Evolutionary conservation across 768 basidiomycete genomes (phyloP).

Genomic region (Boletus pseudo-olivaceus): DNA sequence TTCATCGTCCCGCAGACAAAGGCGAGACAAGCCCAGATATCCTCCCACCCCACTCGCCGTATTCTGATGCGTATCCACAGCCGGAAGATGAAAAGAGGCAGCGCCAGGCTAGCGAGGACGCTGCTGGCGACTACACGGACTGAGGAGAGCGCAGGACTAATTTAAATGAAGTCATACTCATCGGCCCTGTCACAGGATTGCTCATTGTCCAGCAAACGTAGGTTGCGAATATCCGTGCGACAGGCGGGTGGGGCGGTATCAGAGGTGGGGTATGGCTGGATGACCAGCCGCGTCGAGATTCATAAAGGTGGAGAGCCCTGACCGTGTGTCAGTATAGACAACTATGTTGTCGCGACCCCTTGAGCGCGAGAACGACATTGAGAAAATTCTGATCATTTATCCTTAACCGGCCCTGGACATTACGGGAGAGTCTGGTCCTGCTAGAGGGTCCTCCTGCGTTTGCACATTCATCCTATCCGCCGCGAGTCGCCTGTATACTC

Average conservation of each 20-base stretch:
- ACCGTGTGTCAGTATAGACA: neutral
- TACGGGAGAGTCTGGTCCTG: neutral
- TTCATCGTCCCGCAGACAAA: conserved; percentile 10
- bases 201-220: conserved; percentile 1
- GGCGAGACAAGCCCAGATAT: conserved; percentile 17
- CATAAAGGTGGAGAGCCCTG: neutral
- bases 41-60: conserved; percentile 20
- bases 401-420: neutral
- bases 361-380: neutral
- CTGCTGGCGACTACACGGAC: conserved; percentile 1
- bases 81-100: conserved; percentile 15
- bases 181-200: neutral
- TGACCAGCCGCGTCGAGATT: neutral
- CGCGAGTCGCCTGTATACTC: no score
- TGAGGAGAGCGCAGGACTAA: neutral
- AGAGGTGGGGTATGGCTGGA: neutral
- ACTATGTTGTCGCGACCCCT: neutral
- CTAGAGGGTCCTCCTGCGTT: neutral
- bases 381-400: neutral
- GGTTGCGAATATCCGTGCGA: neutral
- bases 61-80: conserved; percentile 20
- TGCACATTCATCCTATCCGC: neutral
- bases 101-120: conserved; percentile 1
- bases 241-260: neutral
- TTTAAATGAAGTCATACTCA: neutral